Conservation (phyloP, 768 basidiomycete species). For the Lactarius trivialis region DNA sequence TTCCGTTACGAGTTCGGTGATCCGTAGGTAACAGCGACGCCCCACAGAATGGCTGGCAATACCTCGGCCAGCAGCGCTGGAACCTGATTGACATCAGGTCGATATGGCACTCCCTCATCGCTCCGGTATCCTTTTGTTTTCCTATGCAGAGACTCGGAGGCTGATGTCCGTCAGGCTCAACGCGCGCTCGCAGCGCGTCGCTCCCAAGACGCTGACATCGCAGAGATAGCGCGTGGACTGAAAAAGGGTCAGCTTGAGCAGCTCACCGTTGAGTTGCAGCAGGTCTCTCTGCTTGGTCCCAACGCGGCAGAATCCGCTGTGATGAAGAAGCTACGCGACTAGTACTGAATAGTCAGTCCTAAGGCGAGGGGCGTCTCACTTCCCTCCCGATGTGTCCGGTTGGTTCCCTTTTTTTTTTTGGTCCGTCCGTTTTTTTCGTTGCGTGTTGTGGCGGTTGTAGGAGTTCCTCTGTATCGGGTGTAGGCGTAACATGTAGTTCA, state of each 20-base stretch:
- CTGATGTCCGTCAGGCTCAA: conserved; percentile 16
- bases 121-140: conserved; percentile 23
- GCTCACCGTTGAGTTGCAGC: conserved; percentile 27
- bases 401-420: neutral
- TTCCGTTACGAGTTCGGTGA: neutral
- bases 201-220: conserved; percentile 28
- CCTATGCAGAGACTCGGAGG: neutral
- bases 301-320: conserved; percentile 2
- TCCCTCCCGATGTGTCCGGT: neutral
- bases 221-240: conserved; percentile 35
- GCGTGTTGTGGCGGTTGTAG: neutral
- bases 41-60: conserved; percentile 17
- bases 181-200: conserved; percentile 27
- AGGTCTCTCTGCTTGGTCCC: conserved; percentile 1
- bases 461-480: neutral
- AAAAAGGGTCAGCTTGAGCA: conserved; percentile 39
- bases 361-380: neutral
- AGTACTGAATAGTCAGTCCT: neutral
- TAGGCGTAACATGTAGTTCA: neutral
- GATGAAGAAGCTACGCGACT: conserved; percentile 2
- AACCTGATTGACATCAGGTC: conserved; percentile 5
- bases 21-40: neutral
- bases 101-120: conserved; percentile 13
- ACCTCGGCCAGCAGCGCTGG: conserved; percentile 21
- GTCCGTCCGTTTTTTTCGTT: neutral